phyloP scores from a whole-genome alignment of 768 basidiomycete genomes.

The Rhodotorula babjevae region DNA sequence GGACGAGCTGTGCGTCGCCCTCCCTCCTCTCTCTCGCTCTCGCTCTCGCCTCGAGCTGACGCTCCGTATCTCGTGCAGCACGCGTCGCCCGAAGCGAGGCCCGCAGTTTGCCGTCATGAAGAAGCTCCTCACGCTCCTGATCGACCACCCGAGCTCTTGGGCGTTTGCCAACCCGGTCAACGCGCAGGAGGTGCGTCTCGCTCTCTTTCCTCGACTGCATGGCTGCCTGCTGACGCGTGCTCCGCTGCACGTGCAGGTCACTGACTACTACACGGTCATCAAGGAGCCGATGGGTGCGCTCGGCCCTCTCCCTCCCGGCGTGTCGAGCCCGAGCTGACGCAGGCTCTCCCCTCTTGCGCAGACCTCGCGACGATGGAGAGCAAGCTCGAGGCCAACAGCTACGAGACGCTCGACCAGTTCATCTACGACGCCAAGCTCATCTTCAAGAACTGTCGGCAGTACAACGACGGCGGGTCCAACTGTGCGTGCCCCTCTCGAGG shows the following conservation, averaged over 20 bases:
- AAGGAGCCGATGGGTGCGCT: slow-evolving; percentile 70
- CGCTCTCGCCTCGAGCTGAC: neutral
- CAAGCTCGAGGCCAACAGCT: slow-evolving; percentile 79
- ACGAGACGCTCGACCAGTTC: slow-evolving; percentile 66
- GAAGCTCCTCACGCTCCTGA: slow-evolving; percentile 70
- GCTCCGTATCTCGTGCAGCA: slow-evolving; percentile 29
- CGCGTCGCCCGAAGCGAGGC: slow-evolving; percentile 51
- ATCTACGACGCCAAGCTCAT: slow-evolving; percentile 74
- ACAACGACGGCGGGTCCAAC: slow-evolving; percentile 55
- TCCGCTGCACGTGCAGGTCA: slow-evolving; percentile 49
- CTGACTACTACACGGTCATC: slow-evolving; percentile 83
- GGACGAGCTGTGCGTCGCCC: slow-evolving; percentile 57
- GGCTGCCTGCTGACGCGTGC: neutral
- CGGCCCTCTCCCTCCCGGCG: neutral
- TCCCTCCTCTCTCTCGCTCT: too few species aligned
- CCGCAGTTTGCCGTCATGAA: slow-evolving; percentile 65
- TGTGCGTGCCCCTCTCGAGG: slow-evolving; percentile 19
- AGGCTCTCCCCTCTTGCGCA: neutral
- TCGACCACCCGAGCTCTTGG: slow-evolving; percentile 75
- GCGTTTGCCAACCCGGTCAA: slow-evolving; percentile 82
- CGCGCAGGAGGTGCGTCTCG: slow-evolving; percentile 51
- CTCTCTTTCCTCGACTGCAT: too few species aligned
- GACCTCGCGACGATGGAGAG: slow-evolving; percentile 86
- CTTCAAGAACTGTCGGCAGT: slow-evolving; percentile 82
- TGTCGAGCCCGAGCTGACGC: too few species aligned